phyloP scores from a whole-genome alignment of 2,329 filamentous ascomycete species.

The Metarhizium robertsii region DNA sequence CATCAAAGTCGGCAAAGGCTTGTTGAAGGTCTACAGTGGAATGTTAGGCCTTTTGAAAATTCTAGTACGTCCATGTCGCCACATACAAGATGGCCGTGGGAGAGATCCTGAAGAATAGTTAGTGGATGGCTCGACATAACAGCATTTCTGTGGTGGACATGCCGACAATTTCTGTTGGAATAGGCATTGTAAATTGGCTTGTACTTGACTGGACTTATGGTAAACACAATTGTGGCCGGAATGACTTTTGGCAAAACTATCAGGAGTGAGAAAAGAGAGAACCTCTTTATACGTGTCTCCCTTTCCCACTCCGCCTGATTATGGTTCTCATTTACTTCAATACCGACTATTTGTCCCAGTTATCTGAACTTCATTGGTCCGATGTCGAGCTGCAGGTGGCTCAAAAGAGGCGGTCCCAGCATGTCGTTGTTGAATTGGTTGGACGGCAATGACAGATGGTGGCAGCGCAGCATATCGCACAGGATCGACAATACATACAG shows the following conservation, averaged over 20 bases:
- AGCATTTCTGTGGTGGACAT: background rate
- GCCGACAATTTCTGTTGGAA: background rate
- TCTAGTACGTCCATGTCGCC: background rate
- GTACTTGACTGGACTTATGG: background rate
- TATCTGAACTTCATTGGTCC: too few species aligned
- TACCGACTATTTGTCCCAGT: too few species aligned
- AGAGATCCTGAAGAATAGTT: background rate
- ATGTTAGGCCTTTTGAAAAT: background rate
- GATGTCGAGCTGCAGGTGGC: too few species aligned
- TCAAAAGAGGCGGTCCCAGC: too few species aligned
- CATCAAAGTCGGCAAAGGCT: constrained; percentile 6
- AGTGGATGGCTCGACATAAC: background rate
- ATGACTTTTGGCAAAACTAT: background rate
- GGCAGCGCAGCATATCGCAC: too few species aligned
- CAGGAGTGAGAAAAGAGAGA: too few species aligned
- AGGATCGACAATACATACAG: too few species aligned
- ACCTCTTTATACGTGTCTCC: too few species aligned
- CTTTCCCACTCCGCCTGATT: too few species aligned
- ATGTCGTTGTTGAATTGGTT: too few species aligned
- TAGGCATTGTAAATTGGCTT: background rate
- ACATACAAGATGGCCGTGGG: background rate
- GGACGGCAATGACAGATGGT: too few species aligned
- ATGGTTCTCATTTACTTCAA: too few species aligned
- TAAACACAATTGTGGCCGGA: background rate
- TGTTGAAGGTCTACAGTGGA: constrained; percentile 6